These are phyloP conservation scores for Sphaceloma murrayae DNA, from an alignment of 2,329 filamentous ascomycete species.

Conservation along the genomic window DNA sequence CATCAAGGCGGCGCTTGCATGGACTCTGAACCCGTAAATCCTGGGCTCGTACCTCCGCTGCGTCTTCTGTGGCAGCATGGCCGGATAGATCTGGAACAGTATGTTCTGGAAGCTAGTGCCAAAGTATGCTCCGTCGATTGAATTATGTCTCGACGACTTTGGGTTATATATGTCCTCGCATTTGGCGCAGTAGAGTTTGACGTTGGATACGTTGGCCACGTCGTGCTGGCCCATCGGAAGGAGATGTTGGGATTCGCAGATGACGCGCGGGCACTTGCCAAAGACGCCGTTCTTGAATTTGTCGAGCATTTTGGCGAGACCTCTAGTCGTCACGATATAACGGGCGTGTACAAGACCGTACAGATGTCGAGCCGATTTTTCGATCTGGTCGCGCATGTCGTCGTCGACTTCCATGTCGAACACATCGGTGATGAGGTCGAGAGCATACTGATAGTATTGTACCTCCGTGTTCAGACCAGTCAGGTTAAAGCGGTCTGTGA, in stretches of 20 bases:
- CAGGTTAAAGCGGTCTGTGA: slow-evolving; percentile 95
- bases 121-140: slow-evolving; percentile 96
- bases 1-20: slow-evolving; percentile 75
- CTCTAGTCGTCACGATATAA: slow-evolving; percentile 92
- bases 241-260: slow-evolving; percentile 86
- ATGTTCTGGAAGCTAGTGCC: slow-evolving; percentile 98
- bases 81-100: slow-evolving; percentile 94
- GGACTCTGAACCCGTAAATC: slow-evolving; percentile 92
- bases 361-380: slow-evolving; percentile 90
- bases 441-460: slow-evolving; percentile 96
- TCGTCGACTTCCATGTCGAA: slow-evolving; percentile 99
- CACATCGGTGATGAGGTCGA: slow-evolving; percentile 94
- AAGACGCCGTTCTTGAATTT: slow-evolving; percentile 99
- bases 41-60: slow-evolving; percentile 77
- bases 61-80: slow-evolving; percentile 77
- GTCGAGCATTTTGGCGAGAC: slow-evolving; percentile 93
- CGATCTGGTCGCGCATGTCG: slow-evolving; percentile 94
- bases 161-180: slow-evolving; percentile 99
- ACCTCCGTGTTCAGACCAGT: slow-evolving; percentile 96
- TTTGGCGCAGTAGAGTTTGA: slow-evolving; percentile 93
- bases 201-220: slow-evolving; percentile 73
- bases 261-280: slow-evolving; percentile 92
- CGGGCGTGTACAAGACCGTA: slow-evolving; percentile 94
- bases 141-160: slow-evolving; percentile 88
- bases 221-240: slow-evolving; percentile 93